Base-by-base conservation (phyloP, 2,329 filamentous ascomycete species). In the Botrytis hyacinthi region DNA sequence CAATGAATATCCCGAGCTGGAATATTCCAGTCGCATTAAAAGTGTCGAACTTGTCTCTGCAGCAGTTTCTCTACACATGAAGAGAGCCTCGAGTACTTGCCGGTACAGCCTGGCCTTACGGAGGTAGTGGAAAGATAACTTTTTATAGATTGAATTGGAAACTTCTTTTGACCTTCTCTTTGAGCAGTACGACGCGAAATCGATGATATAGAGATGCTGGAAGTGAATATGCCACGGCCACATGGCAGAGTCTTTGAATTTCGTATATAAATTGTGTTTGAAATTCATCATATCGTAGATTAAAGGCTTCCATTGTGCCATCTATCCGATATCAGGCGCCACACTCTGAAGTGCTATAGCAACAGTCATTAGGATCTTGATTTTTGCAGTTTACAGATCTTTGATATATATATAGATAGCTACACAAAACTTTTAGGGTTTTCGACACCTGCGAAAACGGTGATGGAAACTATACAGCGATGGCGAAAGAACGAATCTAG, bases 61-160 rank as follows among this genome's bases (percentile, higher is more conserved):
- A 6, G 16, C 48, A 54, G 26, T 26, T 54, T 4, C 0, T 54
- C 1, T 26, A 10, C 48, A 6, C 48, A n/a, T n/a, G 1, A 14
- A 12, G 0, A 2, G 46, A 7, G 22, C 0, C 9, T 22, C 8
- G 1, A 46, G 0, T 0, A 18, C 16, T 18, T 44, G 16, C 4
- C 26, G 2, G 18, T 18, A 57, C 14, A 18, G n/a, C n/a, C 18
- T 57, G 51, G 7, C 3, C 14, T 29, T 57, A 18, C 51, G 0
- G 51, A 9, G 7, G 2, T 57, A 1, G 3, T 29, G 6, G n/a
- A 29, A 5, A 57, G 26, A 7, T n/a, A 6, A 0, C 16, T 0
- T 57, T 18, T 18, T 57, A 4, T 29, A 32, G n/a, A 29, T 29
- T 54, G 0, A 16, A 2, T 1, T 2, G 14, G 14, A 54, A 5